Conservation (phyloP, 116 monocot genomes). For the Phalaenopsis hybrid region DNA sequence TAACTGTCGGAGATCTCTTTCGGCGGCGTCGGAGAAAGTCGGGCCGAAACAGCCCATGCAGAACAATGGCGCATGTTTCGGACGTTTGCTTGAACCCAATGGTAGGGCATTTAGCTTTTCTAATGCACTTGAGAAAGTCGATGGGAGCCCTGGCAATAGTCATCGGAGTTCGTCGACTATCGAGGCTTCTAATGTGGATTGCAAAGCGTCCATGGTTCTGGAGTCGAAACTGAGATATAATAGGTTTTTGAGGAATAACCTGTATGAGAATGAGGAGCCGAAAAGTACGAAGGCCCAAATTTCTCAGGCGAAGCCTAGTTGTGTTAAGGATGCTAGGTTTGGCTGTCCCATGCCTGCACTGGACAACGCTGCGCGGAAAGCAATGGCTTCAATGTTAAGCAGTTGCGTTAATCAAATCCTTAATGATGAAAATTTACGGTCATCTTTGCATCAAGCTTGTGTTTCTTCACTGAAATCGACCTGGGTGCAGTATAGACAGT, state of each 20-base stretch:
- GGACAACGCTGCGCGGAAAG: constrained; percentile 25
- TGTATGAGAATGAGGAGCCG: not conserved
- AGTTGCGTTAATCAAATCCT: constrained; percentile 23
- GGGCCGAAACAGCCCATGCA: not conserved
- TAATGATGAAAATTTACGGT: constrained; percentile 36
- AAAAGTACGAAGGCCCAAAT: constrained; percentile 3
- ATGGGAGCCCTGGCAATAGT: too few relatives aligned
- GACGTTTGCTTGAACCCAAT: constrained; percentile 5
- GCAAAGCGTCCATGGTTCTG: too few relatives aligned
- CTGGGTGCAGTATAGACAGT: not conserved
- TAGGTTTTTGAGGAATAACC: not conserved
- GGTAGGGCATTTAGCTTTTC: not conserved
- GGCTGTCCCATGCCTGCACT: constrained; percentile 10
- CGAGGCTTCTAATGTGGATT: not conserved
- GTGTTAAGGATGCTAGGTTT: not conserved
- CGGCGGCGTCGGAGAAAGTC: not conserved
- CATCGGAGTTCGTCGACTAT: not conserved
- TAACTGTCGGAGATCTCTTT: not conserved
- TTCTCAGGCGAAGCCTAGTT: not conserved
- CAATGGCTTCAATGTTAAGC: constrained; percentile 32
- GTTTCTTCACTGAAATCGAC: constrained; percentile 22
- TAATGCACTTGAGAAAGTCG: not conserved
- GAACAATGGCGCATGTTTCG: not conserved
- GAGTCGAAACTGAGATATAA: not conserved
- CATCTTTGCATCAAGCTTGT: constrained; percentile 24